A percentile compares a stretch with the other conserved stretches of the same genome.
Evolutionary conservation across 2,329 filamentous ascomycete species (phyloP).

Genomic region (Colletotrichum sp.): DNA sequence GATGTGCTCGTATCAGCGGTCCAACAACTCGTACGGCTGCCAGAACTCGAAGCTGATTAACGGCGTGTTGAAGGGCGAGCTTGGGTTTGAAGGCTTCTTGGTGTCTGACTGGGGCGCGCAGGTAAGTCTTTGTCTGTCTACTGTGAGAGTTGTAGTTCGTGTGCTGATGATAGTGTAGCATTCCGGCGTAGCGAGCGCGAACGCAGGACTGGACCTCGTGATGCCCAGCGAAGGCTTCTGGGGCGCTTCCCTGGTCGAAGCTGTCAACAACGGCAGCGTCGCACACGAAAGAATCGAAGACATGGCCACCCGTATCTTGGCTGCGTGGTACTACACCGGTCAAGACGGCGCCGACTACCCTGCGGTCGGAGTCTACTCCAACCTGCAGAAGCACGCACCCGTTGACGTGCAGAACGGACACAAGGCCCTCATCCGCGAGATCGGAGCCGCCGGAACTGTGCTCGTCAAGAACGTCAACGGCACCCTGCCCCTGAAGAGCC

Average conservation of each 20-base stretch:
- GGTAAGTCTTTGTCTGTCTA: slow-evolving; percentile 69
- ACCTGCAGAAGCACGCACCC: slow-evolving; percentile 49
- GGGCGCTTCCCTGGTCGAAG: slow-evolving; percentile 64
- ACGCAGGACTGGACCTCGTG: slow-evolving; percentile 78
- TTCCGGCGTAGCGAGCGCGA: slow-evolving; percentile 49
- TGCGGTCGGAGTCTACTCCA: slow-evolving; percentile 21
- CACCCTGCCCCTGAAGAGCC: slow-evolving; percentile 61
- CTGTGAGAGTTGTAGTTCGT: not conserved
- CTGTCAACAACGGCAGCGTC: slow-evolving; percentile 59
- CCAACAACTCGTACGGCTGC: slow-evolving; percentile 73
- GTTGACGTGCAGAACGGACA: slow-evolving; percentile 57
- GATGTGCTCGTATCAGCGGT: slow-evolving; percentile 79
- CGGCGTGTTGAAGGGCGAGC: slow-evolving; percentile 70
- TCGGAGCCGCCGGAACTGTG: slow-evolving; percentile 61
- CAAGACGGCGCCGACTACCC: slow-evolving; percentile 55
- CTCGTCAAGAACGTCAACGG: slow-evolving; percentile 69
- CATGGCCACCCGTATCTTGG: slow-evolving; percentile 69
- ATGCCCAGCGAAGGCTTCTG: slow-evolving; percentile 75
- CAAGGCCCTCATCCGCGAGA: slow-evolving; percentile 66
- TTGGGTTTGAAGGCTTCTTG: slow-evolving; percentile 71
- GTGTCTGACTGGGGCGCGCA: slow-evolving; percentile 77
- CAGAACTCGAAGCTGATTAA: slow-evolving; percentile 66
- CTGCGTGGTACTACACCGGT: slow-evolving; percentile 62
- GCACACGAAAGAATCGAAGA: slow-evolving; percentile 68
- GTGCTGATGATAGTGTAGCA: not conserved